Base-by-base conservation (phyloP, 2,329 filamentous ascomycete species). In the Sporothrix inflata region DNA sequence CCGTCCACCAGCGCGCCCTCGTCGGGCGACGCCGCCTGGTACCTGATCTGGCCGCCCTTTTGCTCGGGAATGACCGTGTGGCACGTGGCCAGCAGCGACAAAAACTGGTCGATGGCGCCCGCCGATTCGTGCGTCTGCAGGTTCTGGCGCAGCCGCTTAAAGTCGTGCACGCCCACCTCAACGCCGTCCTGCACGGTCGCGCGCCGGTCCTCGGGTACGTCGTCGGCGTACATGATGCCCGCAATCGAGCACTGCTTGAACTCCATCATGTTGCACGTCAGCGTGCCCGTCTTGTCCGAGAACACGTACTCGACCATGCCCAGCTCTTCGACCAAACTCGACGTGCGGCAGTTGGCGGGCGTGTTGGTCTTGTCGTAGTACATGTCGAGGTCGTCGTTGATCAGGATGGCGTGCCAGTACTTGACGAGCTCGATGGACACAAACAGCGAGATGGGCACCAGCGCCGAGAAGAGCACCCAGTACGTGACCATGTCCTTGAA, bases 281-380 rank as follows among this genome's bases (percentile, higher is more conserved):
- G 83, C 2, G 93, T 97, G 73, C 93, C 93, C 0, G 93, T 97
- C 83, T 97, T 97, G 85, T 97, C 93, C 0, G 93, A 98, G 82
- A 99, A 99, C 75, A 99, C 96, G 78, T 97, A 99, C 79, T 98
- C 96, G 60, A 99, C 97, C 87, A 98, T 97, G 71, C 96, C 96
- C 60, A 99, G 84, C 79, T 99, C 97, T 83, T 99, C 96, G 12
- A 99, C 96, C 79, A 99, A 85, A 76, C 94, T 98, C 1, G 95
- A 98, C 0, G 96, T 99, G 77, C 96, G 90, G 82, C 96, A 99
- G 75, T 96, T 97, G 5, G 96, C 94, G 14, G 96, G 94, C 0
- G 95, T 99, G 78, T 99, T 94, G 0, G 91, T 97, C 79, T 94
- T 93, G 78, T 97, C 93, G 80, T 99, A 94, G 83, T 99, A 99